Conservation (phyloP, 352 stramenopile genomes). For the Blastocystis sp. region DNA sequence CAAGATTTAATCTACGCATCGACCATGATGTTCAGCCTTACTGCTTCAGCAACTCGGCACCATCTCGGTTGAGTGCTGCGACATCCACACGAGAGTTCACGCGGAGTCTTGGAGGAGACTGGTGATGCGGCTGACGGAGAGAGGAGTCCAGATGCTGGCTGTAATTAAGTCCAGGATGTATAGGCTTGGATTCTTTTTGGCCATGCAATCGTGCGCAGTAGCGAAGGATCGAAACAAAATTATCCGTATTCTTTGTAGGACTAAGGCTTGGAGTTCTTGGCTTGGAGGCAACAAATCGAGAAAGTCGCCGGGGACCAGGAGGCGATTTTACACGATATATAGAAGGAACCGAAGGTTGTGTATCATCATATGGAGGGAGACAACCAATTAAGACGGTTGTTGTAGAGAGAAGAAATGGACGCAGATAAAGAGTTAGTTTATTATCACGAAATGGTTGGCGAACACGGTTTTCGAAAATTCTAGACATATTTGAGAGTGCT, state of each 20-base stretch:
- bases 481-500: background rate
- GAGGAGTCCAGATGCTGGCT: background rate
- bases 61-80: background rate
- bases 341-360: background rate
- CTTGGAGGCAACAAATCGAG: background rate
- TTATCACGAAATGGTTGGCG: constrained; percentile 20
- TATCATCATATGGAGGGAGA: background rate
- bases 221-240: background rate
- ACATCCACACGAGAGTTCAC: background rate
- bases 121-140: too few species aligned
- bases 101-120: background rate
- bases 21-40: background rate
- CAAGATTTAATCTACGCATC: background rate
- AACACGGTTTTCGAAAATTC: background rate
- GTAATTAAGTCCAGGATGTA: background rate
- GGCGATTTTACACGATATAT: background rate
- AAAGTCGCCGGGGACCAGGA: background rate
- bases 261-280: background rate
- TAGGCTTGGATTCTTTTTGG: background rate
- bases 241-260: background rate
- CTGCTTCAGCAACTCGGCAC: background rate
- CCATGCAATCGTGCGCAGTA: background rate
- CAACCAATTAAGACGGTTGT: background rate
- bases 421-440: constrained; percentile 38
- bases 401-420: background rate